Base-by-base conservation (phyloP, 768 basidiomycete species). In the Dentipellis sp. region DNA sequence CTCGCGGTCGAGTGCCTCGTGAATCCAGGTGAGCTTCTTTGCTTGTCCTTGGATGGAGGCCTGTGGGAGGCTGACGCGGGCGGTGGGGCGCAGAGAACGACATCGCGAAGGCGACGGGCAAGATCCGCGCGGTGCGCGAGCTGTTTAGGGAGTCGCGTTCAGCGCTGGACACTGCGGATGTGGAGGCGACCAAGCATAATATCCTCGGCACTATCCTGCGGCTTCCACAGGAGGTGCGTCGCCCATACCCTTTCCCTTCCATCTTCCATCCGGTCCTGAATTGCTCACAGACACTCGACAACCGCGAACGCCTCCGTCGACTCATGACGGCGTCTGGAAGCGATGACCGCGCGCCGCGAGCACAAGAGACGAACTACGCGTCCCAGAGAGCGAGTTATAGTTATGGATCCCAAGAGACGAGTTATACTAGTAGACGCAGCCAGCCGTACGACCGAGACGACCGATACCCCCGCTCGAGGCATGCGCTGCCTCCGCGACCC, bases 1-100 rank as follows among this genome's bases (percentile, higher is more conserved):
- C 48, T 58, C 7, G 67, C 63, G 1, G 70, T 79, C 8, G 71
- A 76, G 52, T 78, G 77, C 59, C 67, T 75, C n/a, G 54, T 75
- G 36, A 64, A 74, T 55, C 67, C 72, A 16, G 71, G 78, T 75
- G 54, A 11, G 71, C 8, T 46, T 4, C 36, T 4, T 23, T 11
- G 34, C 10, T 50, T 50, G 8, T 19, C 19, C n/a, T 40, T 40
- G 10, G 10, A 40, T 34, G 9, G 22, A 11, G 29, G 10, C 23
- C 10, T 17, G 23, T 8, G 16, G 17, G 39, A 10, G 50, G 34
- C 55, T 37, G n/a, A 22, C 40, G n/a, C 50, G 29, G 50, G 29
- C 21, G 14, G 54, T 34, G 14, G 36, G 35, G 39, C 11, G 19
- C 55, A 77, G 76, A 71, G 6, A 73, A 72, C 46, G 74, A 78